Conservation (phyloP, 345 rosid species). For the Atalantia buxifolia region DNA sequence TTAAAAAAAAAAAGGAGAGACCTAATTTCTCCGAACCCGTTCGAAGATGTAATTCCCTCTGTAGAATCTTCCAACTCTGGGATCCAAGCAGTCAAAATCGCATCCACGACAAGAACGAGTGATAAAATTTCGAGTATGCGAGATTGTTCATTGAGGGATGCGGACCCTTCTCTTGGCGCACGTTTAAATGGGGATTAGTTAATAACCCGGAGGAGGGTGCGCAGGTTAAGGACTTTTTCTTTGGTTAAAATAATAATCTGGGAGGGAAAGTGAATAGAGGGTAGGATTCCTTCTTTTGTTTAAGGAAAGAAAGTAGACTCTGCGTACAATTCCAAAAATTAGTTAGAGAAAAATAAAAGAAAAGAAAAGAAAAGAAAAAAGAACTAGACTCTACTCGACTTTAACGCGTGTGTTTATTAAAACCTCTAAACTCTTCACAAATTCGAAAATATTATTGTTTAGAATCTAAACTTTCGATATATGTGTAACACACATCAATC, state of each 20-base stretch:
- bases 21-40: neutral
- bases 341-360: too few species aligned
- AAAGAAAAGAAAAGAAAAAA: too few species aligned
- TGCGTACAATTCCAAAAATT: neutral
- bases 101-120: neutral
- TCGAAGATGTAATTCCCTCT: neutral
- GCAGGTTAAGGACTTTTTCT: slow-evolving; percentile 14
- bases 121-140: neutral
- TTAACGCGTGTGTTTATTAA: neutral
- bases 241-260: slow-evolving; percentile 3
- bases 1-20: neutral
- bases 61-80: neutral
- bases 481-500: too few species aligned
- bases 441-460: too few species aligned
- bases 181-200: slow-evolving; percentile 32
- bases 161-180: slow-evolving; percentile 26
- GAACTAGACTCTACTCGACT: neutral
- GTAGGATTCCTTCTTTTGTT: neutral
- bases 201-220: neutral
- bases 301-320: neutral
- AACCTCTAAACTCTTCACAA: neutral
- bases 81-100: slow-evolving; percentile 12
- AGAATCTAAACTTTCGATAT: too few species aligned
- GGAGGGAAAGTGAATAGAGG: slow-evolving; percentile 4
- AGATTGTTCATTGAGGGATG: slow-evolving; percentile 17